Percentiles rank a stretch among this genome's conserved stretches.
phyloP scores from a whole-genome alignment of 2,329 filamentous ascomycete species.

The Colletotrichum ledebouriae region DNA sequence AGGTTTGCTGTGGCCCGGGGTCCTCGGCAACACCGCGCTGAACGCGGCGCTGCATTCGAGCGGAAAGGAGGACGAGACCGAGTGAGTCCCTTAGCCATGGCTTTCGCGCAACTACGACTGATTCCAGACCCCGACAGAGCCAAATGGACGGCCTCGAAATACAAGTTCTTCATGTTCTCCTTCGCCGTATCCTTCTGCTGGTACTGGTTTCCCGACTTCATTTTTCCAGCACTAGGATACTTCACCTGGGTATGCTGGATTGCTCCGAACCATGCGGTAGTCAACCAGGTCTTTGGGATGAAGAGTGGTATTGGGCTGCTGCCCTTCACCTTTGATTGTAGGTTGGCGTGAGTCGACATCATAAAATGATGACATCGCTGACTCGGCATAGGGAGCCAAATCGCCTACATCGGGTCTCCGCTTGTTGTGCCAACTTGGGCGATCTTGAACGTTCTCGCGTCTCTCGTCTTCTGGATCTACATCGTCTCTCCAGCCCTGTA shows the following conservation, averaged over 20 bases:
- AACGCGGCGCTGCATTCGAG: constrained; percentile 57
- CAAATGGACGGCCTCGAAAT: constrained; percentile 53
- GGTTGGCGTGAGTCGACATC: constrained; percentile 38
- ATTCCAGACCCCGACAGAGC: neutral
- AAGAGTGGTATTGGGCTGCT: constrained; percentile 71
- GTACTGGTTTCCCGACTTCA: constrained; percentile 65
- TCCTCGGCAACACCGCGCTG: constrained; percentile 62
- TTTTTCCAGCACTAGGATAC: constrained; percentile 60
- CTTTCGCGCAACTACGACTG: neutral
- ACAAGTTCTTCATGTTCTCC: constrained; percentile 51
- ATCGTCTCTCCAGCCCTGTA: constrained; percentile 60
- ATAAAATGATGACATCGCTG: neutral
- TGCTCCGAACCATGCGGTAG: constrained; percentile 67
- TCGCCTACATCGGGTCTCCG: constrained; percentile 57
- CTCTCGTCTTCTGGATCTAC: constrained; percentile 62
- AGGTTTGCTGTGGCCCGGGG: constrained; percentile 66
- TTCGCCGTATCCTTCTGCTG: constrained; percentile 55
- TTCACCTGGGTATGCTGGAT: constrained; percentile 71
- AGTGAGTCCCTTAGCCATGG: constrained; percentile 1
- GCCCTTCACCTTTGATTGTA: constrained; percentile 69
- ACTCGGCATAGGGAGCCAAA: constrained; percentile 44
- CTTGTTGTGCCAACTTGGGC: constrained; percentile 59
- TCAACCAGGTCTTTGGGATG: constrained; percentile 73
- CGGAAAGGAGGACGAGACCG: constrained; percentile 46
- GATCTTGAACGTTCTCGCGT: constrained; percentile 61